Base-by-base conservation (phyloP, 352 stramenopile species). In the Pseudoperonospora humuli region DNA sequence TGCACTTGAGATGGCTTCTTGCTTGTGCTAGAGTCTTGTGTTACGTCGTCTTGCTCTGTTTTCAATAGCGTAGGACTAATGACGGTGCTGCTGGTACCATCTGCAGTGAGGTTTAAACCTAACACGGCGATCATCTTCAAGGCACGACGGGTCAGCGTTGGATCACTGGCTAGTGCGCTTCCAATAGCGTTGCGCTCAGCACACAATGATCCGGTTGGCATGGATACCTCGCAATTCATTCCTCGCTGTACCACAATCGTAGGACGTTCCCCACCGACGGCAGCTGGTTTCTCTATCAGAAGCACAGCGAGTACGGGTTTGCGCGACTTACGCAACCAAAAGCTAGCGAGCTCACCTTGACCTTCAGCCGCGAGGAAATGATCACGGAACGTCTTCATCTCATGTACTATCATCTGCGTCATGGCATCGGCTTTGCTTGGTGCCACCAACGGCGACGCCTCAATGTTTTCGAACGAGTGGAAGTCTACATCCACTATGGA, bases 171-270 rank as follows among this genome's bases (percentile, higher is more conserved):
- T n/a, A 99, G 59, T 2, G 96, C 96, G 37, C 86, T 97, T 38
- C 95, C 95, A 61, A 99, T 99, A 1, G 96, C 96, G 51, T 98
- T 98, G 14, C 96, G 79, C 70, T 99, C 96, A 2, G 95, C 89
- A 64, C 95, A 98, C 11, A 98, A 77, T 27, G 86, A 97, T 2
- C 94, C 84, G 20, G 88, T 97, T n/a, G 88, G 88, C 91, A 97
- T 97, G 17, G 79, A 96, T 25, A 98, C 95, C 65, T 99, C 96
- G 74, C 98, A 98, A 71, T 99, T 99, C 60, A 97, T 98, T 24
- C 96, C 96, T 44, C 95, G 81, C 49, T 98, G 96, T 32, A 97
- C 67, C 19, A 88, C 59, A 7, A 87, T 54, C 15, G 39, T 57
- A 17, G 59, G 45, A 5, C 45, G 63, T 47, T 83, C 74, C 21